Evolutionary conservation across 495 filamentous ascomycete species (phyloP), one percentile per base, ranked within the genome.

Genomic region (Penicillium cosmopolitanum): DNA sequence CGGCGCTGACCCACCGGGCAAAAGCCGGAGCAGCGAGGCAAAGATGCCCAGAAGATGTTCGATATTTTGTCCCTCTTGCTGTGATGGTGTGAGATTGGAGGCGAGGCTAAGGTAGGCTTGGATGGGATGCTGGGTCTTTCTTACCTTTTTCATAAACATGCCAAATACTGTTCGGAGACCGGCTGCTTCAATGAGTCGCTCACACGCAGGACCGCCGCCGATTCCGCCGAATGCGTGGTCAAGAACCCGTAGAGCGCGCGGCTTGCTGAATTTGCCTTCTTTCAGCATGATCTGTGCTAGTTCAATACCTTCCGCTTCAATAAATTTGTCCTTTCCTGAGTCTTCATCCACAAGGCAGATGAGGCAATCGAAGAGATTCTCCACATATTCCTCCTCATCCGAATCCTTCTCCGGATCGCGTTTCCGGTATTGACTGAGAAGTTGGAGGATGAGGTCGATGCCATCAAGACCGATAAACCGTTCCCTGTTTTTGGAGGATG

Each of bases 41-140:
- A 98, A 93, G 8, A 98, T 93, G 15, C 92, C 91, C 38, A 99
- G 80, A 9, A 99, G 76, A 65, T 97, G 96, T 66, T 97, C 94
- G 0, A 85, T 87, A 3, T 83, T 84, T 66, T 85, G 78, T 23
- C 69, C 74, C 64, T 95, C 89, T 72, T 87, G 83, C 77, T 84
- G 50, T 55, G 21, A 58, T 13, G 36, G 33, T 61, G 55, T 77
- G 63, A 77, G 67, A 44, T 21, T 23, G 23, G 23, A 23, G 23
- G 4, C 23, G 23, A 23, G 23, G 23, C 23, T 23, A 23, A 4
- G 15, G 7, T 36, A 18, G 15, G n/a, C 53, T 21, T 21, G 18
- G 55, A 25, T 46, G 12, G 10, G 13, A 15, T 8, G 5, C 15
- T n/a, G 25, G 15, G 8, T n/a, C 10, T 46, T 5, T 5, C 64